Base-by-base conservation (phyloP, 1,284 basidiomycete species). In the Vanrija pseudolonga region DNA sequence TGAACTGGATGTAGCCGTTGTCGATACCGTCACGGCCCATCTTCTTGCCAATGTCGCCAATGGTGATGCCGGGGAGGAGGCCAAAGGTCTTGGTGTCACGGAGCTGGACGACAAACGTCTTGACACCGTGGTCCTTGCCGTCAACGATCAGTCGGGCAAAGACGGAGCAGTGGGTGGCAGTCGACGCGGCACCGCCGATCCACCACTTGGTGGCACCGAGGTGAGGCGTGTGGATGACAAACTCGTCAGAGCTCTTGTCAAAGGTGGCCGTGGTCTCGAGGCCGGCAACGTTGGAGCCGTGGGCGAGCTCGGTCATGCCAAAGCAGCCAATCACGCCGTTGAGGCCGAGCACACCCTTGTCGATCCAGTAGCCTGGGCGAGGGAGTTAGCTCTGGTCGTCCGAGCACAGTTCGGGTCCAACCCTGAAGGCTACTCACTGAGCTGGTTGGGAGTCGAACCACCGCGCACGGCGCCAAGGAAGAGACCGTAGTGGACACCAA, bases 31-130 rank as follows among this genome's bases (percentile, higher is more conserved):
- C 80, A 36, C 81, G 69, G 32, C 81, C 81, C 81, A 82, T 82
- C 74, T 83, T 82, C 67, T 80, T 81, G 32, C 82, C 81, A 54
- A 83, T 81, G 69, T 83, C 82, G 12, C 81, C 81, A 56, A 83
- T 81, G 48, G 76, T 80, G 59, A 83, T 72, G 41, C 81, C 81
- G 7, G 81, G 81, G 23, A 79, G 61, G 18, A 78, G 61, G 3
- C 61, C 59, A 63, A 80, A 81, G 1, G 78, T 77, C 74, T 80
- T 77, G 46, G 77, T 76, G 69, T 83, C 79, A 49, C 81, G 73
- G 23, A 83, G 70, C 59, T 81, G 81, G 3, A 80, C 79, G 43
- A 83, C 76, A 64, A 83, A 83, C 6, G 81, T 83, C 76, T 83
- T 82, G 43, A 80, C 79, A 18, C 82, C 82, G 66, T 82, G 73